A percentile compares a stretch with the other conserved stretches of the same genome.
These are phyloP conservation scores for Microstegium vimineum DNA, from an alignment of 176 grass and related monocot genomes.

Conservation along the genomic window DNA sequence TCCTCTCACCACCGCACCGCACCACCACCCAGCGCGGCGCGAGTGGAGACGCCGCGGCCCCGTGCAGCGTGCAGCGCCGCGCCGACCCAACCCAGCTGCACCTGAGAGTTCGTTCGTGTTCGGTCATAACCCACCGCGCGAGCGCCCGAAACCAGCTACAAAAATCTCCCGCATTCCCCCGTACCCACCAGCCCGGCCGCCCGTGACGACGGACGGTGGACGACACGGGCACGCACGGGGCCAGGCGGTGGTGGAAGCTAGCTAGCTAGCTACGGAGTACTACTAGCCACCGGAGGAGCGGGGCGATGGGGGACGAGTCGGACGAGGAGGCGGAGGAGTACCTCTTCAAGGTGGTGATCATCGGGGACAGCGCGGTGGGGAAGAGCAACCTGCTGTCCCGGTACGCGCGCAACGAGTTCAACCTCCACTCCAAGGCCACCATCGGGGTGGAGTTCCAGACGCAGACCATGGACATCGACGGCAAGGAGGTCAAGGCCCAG, in stretches of 20 bases:
- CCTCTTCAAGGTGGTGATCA: conserved; percentile 74
- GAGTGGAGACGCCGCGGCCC: conserved; percentile 13
- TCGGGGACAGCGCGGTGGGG: conserved; percentile 63
- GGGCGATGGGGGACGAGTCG: conserved; percentile 43
- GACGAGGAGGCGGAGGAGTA: conserved; percentile 65
- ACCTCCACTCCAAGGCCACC: conserved; percentile 67
- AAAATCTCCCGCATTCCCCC: conserved; percentile 27
- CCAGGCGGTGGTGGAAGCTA: background rate
- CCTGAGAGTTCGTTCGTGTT: background rate
- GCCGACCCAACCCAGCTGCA: background rate
- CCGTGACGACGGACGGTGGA: background rate
- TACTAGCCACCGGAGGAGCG: background rate
- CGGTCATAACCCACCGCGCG: conserved; percentile 36
- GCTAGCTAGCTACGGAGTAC: background rate
- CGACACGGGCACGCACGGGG: background rate
- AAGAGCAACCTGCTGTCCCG: conserved; percentile 64
- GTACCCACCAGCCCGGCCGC: background rate
- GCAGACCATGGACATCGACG: conserved; percentile 62
- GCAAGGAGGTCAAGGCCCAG: conserved; percentile 92
- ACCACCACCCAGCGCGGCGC: background rate
- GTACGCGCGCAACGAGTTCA: conserved; percentile 71
- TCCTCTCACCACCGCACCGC: conserved; percentile 1
- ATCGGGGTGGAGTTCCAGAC: conserved; percentile 79
- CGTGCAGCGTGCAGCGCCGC: no score
- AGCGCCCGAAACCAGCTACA: background rate